Evolutionary conservation across 495 filamentous ascomycete species (phyloP).

Genomic region (Trichoderma gamsii): DNA sequence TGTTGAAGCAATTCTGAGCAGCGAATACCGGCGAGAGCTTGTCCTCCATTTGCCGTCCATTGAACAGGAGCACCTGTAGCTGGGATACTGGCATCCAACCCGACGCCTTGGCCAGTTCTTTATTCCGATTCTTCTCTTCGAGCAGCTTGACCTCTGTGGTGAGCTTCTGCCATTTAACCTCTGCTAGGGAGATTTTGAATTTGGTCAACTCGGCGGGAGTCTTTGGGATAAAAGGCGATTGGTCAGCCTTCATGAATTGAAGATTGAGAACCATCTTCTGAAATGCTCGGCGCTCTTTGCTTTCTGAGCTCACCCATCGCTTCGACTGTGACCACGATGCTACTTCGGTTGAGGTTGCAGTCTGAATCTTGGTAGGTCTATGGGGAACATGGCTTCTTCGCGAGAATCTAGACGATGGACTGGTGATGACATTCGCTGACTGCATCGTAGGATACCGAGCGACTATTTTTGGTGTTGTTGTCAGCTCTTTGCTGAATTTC

Average conservation of each 20-base stretch:
- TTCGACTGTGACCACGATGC: conserved; percentile 16
- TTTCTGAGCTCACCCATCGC: conserved; percentile 15
- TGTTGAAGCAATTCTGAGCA: conserved; percentile 15
- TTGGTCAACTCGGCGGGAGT: conserved; percentile 7
- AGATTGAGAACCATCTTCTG: conserved; percentile 12
- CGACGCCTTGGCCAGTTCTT: conserved; percentile 3
- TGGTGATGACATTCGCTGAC: neutral
- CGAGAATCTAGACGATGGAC: neutral
- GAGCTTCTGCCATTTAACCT: neutral
- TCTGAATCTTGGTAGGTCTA: neutral
- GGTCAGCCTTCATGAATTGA: conserved; percentile 14
- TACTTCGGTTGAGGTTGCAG: neutral
- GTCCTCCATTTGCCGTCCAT: neutral
- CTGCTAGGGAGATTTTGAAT: conserved; percentile 1
- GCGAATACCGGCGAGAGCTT: conserved; percentile 14
- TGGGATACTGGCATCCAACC: neutral
- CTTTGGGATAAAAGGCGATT: conserved; percentile 14
- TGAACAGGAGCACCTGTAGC: neutral
- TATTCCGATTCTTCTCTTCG: neutral
- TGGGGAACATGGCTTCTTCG: neutral
- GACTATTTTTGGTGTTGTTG: neutral
- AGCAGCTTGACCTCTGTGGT: neutral
- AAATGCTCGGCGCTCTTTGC: conserved; percentile 10
- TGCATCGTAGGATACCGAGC: neutral
- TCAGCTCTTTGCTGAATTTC: neutral